These are phyloP conservation scores for Pythium aquatile DNA, from an alignment of 352 stramenopile genomes.

Conservation along the genomic window DNA sequence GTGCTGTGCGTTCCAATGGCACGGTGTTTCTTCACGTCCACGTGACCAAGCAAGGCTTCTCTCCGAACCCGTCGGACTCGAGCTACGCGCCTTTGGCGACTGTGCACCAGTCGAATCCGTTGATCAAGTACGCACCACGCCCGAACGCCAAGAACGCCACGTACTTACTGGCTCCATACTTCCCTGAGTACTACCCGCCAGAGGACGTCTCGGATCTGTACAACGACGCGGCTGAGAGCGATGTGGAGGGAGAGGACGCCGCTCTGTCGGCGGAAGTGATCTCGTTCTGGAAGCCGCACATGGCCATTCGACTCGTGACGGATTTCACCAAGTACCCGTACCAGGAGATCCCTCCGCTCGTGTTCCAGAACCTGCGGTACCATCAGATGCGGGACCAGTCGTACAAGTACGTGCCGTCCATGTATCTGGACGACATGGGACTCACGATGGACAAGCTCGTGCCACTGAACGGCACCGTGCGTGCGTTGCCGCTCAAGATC, in stretches of 20 bases:
- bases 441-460: slow-evolving; percentile 71
- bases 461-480: slow-evolving; percentile 56
- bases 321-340: slow-evolving; percentile 71
- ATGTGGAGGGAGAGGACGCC: slow-evolving; percentile 21
- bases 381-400: slow-evolving; percentile 43
- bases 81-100: slow-evolving; percentile 58
- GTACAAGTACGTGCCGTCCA: slow-evolving; percentile 71
- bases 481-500: slow-evolving; percentile 59
- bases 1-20: slow-evolving; percentile 41
- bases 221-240: slow-evolving; percentile 13
- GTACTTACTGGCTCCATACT: slow-evolving; percentile 41
- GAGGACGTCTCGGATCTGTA: slow-evolving; percentile 9
- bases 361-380: slow-evolving; percentile 70
- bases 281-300: slow-evolving; percentile 77
- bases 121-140: slow-evolving; percentile 53
- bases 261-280: slow-evolving; percentile 39
- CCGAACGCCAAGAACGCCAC: slow-evolving; percentile 67
- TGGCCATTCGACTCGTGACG: slow-evolving; percentile 68
- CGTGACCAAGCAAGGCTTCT: slow-evolving; percentile 54
- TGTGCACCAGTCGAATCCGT: slow-evolving; percentile 61
- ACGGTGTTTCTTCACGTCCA: slow-evolving; percentile 76
- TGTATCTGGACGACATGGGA: slow-evolving; percentile 78
- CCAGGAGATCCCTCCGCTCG: slow-evolving; percentile 60
- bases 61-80: slow-evolving; percentile 36
- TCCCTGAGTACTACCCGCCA: slow-evolving; percentile 19